phyloP scores from a whole-genome alignment of 352 stramenopile species.

The Phytophthora fragariae region DNA sequence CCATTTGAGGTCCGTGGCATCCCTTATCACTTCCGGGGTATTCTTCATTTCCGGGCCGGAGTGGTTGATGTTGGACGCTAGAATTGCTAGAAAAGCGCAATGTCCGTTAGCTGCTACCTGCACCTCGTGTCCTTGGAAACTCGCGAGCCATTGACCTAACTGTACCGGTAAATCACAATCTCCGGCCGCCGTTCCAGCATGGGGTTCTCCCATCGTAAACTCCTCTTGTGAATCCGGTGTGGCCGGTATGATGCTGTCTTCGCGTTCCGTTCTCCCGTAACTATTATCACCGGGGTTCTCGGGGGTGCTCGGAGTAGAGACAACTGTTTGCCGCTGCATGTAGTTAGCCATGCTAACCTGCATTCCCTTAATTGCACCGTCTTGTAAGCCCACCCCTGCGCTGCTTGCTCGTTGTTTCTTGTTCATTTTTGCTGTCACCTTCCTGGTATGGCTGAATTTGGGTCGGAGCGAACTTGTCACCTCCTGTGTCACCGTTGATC shows the following conservation, averaged over 20 bases:
- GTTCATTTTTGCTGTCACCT: background rate
- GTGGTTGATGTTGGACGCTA: background rate
- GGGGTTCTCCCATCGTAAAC: background rate
- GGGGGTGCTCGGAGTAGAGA: too few relatives aligned
- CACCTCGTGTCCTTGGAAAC: background rate
- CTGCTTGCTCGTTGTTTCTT: background rate
- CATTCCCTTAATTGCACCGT: background rate
- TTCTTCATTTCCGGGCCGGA: background rate
- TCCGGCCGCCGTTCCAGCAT: background rate
- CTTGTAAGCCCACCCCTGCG: background rate
- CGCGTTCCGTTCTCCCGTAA: background rate
- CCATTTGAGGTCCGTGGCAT: background rate
- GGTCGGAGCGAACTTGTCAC: background rate
- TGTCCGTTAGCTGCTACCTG: background rate
- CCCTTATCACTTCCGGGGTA: background rate
- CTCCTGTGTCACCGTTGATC: background rate
- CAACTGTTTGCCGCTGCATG: background rate
- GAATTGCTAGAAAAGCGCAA: background rate
- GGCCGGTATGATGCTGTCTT: background rate
- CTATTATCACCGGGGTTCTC: background rate
- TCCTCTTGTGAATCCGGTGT: background rate
- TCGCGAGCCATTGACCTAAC: background rate
- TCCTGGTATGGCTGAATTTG: background rate
- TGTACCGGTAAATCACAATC: background rate
- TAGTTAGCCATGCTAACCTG: background rate